Conservation (phyloP, 345 rosid species). For the Moringa oleifera region DNA sequence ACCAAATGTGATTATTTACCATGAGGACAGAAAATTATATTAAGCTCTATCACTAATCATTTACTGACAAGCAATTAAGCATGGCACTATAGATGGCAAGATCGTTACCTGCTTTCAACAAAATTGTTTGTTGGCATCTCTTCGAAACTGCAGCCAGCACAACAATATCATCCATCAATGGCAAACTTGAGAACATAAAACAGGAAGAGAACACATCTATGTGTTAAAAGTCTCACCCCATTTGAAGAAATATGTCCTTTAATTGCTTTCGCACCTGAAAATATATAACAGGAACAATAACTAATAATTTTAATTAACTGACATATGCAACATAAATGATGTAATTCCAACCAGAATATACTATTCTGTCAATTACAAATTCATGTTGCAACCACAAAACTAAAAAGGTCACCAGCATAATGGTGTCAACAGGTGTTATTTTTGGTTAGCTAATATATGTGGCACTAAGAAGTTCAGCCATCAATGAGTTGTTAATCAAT, state of each 20-base stretch:
- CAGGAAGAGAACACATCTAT: constrained; percentile 3
- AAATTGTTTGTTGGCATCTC: constrained; percentile 95
- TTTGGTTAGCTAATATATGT: too few relatives aligned
- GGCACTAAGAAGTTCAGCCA: not conserved
- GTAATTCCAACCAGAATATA: not conserved
- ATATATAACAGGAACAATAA: constrained; percentile 6
- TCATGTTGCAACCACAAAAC: not conserved
- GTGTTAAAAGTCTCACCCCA: constrained; percentile 48
- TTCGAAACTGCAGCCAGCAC: constrained; percentile 60
- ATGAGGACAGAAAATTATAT: not conserved
- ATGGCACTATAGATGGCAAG: constrained; percentile 7
- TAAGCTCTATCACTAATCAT: constrained; percentile 12
- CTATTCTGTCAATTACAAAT: too few relatives aligned
- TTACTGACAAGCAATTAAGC: constrained; percentile 1
- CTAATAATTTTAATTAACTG: not conserved
- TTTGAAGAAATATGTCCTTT: constrained; percentile 73
- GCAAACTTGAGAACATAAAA: constrained; percentile 11
- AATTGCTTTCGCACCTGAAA: constrained; percentile 72
- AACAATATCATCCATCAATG: constrained; percentile 11
- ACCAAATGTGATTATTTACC: not conserved
- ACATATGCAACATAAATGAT: not conserved
- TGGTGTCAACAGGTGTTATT: not conserved
- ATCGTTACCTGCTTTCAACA: constrained; percentile 86
- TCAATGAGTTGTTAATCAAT: not conserved
- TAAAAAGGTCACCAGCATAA: not conserved